Base-by-base conservation (phyloP, 257 asterid species). In the Plantago elongata region DNA sequence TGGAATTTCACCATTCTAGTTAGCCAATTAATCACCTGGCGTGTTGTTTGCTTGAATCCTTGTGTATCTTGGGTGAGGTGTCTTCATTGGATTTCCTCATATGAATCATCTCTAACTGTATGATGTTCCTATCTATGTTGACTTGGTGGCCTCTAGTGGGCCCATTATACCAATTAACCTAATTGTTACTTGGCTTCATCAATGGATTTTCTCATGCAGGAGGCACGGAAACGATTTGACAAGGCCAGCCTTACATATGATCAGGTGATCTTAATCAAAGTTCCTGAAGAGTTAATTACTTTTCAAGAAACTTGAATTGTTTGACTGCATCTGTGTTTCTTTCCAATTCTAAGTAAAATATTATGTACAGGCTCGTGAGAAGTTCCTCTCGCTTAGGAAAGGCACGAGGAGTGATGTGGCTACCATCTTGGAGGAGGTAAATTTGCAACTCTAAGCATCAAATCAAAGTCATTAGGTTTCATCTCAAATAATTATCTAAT, bases 191-290 rank as follows among this genome's bases (percentile, higher is more conserved):
- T 22, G 27, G 10, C 40, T 66, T 40, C 57, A 14, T 64, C 60
- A 59, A 76, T 67, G 48, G 66, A 67, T 51, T 65, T 60, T 75
- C 60, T 54, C 37, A 65, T 77, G 89, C 89, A 94, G 99, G 99
- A 94, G 80, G 94, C 97, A 58, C 83, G 99, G 52, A 94, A 94
- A 75, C 86, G 87, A 54, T 87, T 94, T 79, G 99, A 94, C 81
- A 94, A 87, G 84, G 95, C 97, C 57, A 94, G 96, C 70, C 94
- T 94, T 78, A 80, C 84, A 57, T 90, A 94, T 78, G 99, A 94
- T 71, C 99, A 94, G 97, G 97, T 94, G 65, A 73, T 64, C 60
- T 67, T 77, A 55, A 12, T 38, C 29, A 9, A 13, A 62, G 64
- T 43, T 64, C 54, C 40, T 4, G 40, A 34, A 34, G 40, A 34